Base-by-base conservation (phyloP, 352 stramenopile genomes). In the Phytopythium helicoides region DNA sequence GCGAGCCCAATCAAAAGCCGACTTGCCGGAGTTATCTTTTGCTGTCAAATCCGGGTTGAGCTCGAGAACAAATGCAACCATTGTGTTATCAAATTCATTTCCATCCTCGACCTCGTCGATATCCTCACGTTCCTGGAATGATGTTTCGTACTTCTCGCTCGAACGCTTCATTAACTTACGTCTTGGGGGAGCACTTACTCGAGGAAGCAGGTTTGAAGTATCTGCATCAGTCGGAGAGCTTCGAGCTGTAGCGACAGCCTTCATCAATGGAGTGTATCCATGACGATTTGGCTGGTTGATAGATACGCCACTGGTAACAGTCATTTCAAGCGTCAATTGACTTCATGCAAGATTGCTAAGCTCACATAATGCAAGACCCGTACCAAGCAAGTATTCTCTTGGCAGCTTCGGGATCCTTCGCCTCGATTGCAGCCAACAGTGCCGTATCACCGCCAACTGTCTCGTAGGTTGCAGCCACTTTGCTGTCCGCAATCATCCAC, bases 181-280 rank as follows among this genome's bases (percentile, higher is more conserved):
- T 22, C 38, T 51, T 8, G 11, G 28, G 9, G n/a, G 23, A 15
- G 16, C n/a, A 11, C n/a, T 19, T 14, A 40, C 45, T 21, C 18
- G 26, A 1, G 45, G 45, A 8, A 51, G 28, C 9, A 23, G n/a
- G 7, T 51, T 28, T 2, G 14, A n/a, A 3, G 15, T 14, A 6
- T 10, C 6, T 8, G 38, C 7, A 9, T 23, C 11, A 33, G 62
- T 51, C 3, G 68, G 54, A 39, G 66, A 64, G 8, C 64, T 62
- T 0, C 71, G 58, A 7, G 74, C 73, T 6, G 63, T 69, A 1
- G 77, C 78, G 25, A 89, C 75, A 12, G 82, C 77, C 50, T 89
- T 89, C 77, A 91, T 92, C 18, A 92, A 54, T 23, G 80, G 66
- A 9, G 82, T 89, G 56, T 86, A 88, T 4, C 82, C 80, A 28